Percentiles rank a stretch among this genome's conserved stretches.
Conservation (phyloP, 768 basidiomycete genomes). For the Suillus weaverae region DNA sequence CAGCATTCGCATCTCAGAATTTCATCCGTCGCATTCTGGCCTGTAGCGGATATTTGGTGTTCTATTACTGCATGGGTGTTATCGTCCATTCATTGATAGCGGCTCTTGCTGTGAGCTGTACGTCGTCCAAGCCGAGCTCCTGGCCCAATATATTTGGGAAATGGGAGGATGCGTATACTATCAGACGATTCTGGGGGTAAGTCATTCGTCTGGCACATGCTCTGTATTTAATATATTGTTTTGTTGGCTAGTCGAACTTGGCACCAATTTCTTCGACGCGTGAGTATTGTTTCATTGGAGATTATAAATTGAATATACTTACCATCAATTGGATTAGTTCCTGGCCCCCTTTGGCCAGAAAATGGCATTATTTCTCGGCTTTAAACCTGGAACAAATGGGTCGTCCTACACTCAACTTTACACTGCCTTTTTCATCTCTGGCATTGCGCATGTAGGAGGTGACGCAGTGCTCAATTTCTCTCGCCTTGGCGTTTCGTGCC, state of each 20-base stretch:
- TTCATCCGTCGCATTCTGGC: background rate
- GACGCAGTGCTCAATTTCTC: conserved; percentile 23
- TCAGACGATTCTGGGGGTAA: conserved; percentile 44
- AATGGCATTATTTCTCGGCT: conserved; percentile 21
- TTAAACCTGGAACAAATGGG: conserved; percentile 26
- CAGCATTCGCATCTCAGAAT: conserved; percentile 4
- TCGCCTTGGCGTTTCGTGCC: background rate
- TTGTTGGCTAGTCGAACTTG: conserved; percentile 29
- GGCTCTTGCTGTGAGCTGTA: conserved; percentile 13
- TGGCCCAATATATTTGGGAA: conserved; percentile 42
- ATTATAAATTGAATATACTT: background rate
- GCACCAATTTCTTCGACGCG: conserved; percentile 41
- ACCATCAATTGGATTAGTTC: conserved; percentile 19
- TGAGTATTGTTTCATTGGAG: conserved; percentile 17
- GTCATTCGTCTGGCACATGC: conserved; percentile 14
- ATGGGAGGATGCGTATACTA: conserved; percentile 35
- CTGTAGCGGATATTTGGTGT: background rate
- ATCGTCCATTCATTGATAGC: conserved; percentile 1
- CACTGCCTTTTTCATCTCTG: conserved; percentile 37
- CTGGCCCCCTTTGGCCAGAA: conserved; percentile 28
- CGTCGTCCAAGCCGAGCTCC: conserved; percentile 30
- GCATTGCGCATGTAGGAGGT: conserved; percentile 36
- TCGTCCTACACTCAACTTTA: conserved; percentile 38
- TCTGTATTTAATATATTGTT: background rate
- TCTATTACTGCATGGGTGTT: conserved; percentile 2